Conservation (phyloP, 1,139 yeast species). For the Suhomyces panamericanus region DNA sequence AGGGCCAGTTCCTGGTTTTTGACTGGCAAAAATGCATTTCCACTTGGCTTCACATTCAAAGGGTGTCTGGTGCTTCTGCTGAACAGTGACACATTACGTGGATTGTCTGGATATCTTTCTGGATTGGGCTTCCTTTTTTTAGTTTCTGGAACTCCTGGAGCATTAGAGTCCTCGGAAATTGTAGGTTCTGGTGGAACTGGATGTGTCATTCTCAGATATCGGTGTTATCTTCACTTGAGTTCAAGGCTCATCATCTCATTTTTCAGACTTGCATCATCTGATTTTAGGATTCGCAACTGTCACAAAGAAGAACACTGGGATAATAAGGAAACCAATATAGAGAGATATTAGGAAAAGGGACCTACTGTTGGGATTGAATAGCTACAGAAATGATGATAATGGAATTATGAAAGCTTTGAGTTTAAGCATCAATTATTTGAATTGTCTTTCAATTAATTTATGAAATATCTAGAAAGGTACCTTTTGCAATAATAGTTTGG, state of each 20-base stretch:
- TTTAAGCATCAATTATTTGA: no score
- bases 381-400: not conserved
- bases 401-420: no score
- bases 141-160: not conserved
- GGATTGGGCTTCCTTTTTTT: conserved; percentile 11
- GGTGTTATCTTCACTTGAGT: conserved; percentile 2
- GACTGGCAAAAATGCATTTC: conserved; percentile 49
- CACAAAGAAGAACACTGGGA: conserved; percentile 1
- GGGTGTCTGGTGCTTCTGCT: conserved; percentile 55
- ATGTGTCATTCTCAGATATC: conserved; percentile 1
- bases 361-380: not conserved
- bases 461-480: no score
- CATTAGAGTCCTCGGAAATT: not conserved
- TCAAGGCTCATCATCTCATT: conserved; percentile 12
- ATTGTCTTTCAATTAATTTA: no score
- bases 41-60: conserved; percentile 70
- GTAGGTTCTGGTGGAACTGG: not conserved
- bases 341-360: no score
- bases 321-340: no score
- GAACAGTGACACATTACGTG: conserved; percentile 26
- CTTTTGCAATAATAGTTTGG: no score
- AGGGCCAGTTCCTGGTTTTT: conserved; percentile 19
- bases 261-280: conserved; percentile 3
- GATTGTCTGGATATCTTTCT: conserved; percentile 14
- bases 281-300: not conserved